Evolutionary conservation across 768 basidiomycete genomes (phyloP), one percentile per base, ranked within the genome.

Genomic region (Amanita fuliginea): DNA sequence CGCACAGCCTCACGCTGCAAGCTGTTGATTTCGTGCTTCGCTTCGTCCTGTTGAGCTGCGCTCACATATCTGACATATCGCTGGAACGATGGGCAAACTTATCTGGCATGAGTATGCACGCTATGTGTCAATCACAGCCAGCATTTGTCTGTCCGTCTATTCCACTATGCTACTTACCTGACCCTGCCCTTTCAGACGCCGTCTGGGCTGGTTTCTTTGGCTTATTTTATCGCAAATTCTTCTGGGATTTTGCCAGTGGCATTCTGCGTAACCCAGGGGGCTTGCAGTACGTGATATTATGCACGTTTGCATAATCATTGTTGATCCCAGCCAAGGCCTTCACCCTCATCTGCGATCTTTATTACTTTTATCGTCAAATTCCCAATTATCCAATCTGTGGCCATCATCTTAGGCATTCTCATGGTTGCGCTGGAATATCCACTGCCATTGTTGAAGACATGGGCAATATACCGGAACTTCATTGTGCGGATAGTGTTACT

Each of bases 211-310:
- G 77, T 28, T 82, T 86, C 67, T 94, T 78, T 68, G 92, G 81
- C 14, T 63, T 93, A 11, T 69, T 84, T 57, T 92, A 80, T 68
- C 86, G 90, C 65, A 95, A 95, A 69, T 95, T 90, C 77, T 93
- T 95, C 69, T 95, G 88, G 86, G 93, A 95, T 69, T 90, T 95
- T 61, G 68, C 91, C n/a, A 82, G 80, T 52, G 91, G 86, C 42
- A 82, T 74, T 51, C 61, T 89, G 51, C 83, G 86, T 53, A 74
- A 78, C 61, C 86, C 86, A 24, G 86, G 86, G 67, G 86, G 86
- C 47, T 50, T 86, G 21, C 85, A 88, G 86, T 88, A 55, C 60
- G 82, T 80, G 14, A 47, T 21, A 40, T 40, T 19, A 21, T 35
- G 43, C 34, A 22, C 33, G 45, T 43, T 28, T 42, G n/a, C 24